Conservation (phyloP, 805 yeast genomes). For the Starmerella sirachaensis region DNA sequence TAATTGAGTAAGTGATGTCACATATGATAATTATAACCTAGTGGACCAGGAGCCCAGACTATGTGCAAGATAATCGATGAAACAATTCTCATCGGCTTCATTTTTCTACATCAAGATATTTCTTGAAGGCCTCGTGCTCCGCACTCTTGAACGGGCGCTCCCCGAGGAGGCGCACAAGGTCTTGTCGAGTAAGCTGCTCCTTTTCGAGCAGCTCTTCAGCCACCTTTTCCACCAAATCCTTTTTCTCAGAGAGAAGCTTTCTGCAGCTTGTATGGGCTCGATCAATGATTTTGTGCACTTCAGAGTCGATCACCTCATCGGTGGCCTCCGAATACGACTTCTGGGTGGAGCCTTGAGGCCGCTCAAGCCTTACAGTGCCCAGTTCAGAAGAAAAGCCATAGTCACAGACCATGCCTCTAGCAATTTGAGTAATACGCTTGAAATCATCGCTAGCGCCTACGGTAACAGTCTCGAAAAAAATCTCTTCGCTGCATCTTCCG, state of each 20-base stretch:
- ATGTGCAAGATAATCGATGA: too few relatives aligned
- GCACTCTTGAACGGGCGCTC: slow-evolving; percentile 62
- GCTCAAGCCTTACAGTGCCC: slow-evolving; percentile 52
- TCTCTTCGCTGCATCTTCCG: slow-evolving; percentile 83
- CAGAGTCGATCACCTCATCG: slow-evolving; percentile 53
- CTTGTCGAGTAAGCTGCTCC: slow-evolving; percentile 72
- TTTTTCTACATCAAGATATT: slow-evolving; percentile 47
- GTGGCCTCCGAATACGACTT: slow-evolving; percentile 67
- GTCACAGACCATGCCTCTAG: slow-evolving; percentile 76
- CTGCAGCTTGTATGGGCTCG: slow-evolving; percentile 55
- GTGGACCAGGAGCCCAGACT: too few relatives aligned
- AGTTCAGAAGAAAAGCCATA: slow-evolving; percentile 78
- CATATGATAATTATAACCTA: too few relatives aligned
- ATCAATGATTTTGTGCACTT: slow-evolving; percentile 53
- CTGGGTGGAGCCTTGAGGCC: slow-evolving; percentile 37
- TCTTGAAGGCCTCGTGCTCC: slow-evolving; percentile 78
- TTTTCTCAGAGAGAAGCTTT: slow-evolving; percentile 44
- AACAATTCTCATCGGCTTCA: too few relatives aligned
- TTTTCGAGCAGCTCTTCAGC: slow-evolving; percentile 61
- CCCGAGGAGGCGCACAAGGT: slow-evolving; percentile 65
- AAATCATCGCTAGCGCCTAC: slow-evolving; percentile 90
- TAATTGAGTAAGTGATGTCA: too few relatives aligned
- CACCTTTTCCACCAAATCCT: slow-evolving; percentile 50
- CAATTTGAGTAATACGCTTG: slow-evolving; percentile 80
- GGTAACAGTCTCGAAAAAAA: slow-evolving; percentile 77